phyloP scores from a whole-genome alignment of 441 rosid species.

The Eutrema salsugineum region DNA sequence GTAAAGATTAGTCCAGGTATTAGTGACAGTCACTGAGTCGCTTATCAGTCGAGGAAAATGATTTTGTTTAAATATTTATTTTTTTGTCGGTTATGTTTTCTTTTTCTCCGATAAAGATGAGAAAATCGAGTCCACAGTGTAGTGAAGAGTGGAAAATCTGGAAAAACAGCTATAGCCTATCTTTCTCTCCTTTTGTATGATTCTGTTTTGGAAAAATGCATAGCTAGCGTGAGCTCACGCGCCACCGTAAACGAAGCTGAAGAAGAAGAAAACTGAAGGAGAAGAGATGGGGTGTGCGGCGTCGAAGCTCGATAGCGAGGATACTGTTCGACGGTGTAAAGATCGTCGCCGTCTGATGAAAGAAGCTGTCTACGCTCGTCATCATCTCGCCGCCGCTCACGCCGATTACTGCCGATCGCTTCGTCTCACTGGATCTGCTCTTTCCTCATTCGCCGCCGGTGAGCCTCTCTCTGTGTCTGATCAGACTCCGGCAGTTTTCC shows the following conservation, averaged over 20 bases:
- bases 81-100: slow-evolving; percentile 6
- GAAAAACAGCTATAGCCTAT: neutral
- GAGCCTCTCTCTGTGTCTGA: slow-evolving; percentile 72
- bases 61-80: neutral
- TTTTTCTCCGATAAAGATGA: neutral
- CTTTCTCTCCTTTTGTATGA: neutral
- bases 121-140: slow-evolving; percentile 5
- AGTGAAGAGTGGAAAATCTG: slow-evolving; percentile 9
- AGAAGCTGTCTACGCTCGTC: slow-evolving; percentile 76
- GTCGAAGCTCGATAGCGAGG: slow-evolving; percentile 84
- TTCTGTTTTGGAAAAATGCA: neutral
- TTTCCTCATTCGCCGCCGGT: slow-evolving; percentile 63
- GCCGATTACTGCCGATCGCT: slow-evolving; percentile 85
- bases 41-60: neutral
- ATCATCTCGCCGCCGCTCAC: slow-evolving; percentile 78
- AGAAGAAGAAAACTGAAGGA: neutral
- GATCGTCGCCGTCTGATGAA: slow-evolving; percentile 86
- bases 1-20: neutral
- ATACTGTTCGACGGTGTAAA: slow-evolving; percentile 80
- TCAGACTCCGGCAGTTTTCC: slow-evolving; percentile 71
- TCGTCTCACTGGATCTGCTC: slow-evolving; percentile 75
- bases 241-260: neutral
- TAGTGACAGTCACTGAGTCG: slow-evolving; percentile 8
- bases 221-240: neutral
- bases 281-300: slow-evolving; percentile 70